These are phyloP conservation scores for Trametes coccinea DNA, from an alignment of 768 basidiomycete genomes.

Conservation along the genomic window DNA sequence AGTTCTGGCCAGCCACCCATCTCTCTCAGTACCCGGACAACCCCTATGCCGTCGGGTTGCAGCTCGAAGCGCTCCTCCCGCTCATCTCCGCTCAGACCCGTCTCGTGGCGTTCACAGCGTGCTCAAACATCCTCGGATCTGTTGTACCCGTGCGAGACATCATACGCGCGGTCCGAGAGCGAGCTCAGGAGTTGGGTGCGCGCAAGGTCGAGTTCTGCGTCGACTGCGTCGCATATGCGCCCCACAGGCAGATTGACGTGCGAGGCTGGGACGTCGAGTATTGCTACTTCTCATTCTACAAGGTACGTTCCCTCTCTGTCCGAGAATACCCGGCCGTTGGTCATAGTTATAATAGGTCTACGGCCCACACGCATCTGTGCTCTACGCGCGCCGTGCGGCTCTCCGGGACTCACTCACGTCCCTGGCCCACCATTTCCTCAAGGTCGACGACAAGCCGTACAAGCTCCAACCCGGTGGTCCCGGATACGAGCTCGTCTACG, in stretches of 20 bases:
- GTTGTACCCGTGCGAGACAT: conserved; percentile 61
- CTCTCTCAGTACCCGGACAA: conserved; percentile 44
- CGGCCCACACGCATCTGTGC: conserved; percentile 66
- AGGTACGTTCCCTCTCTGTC: conserved; percentile 44
- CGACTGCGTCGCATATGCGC: conserved; percentile 80
- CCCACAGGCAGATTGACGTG: conserved; percentile 71
- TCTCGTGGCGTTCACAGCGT: conserved; percentile 71
- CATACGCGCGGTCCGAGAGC: conserved; percentile 49
- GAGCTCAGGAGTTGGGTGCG: conserved; percentile 53
- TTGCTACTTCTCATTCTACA: conserved; percentile 72
- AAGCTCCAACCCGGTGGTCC: conserved; percentile 76
- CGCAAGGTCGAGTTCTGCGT: conserved; percentile 65
- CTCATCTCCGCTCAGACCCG: conserved; percentile 67
- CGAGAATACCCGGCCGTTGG: neutral
- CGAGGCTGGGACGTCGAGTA: conserved; percentile 79
- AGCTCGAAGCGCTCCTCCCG: conserved; percentile 56
- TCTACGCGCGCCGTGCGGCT: conserved; percentile 56
- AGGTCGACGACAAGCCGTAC: conserved; percentile 44
- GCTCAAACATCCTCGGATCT: conserved; percentile 75
- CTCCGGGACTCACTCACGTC: conserved; percentile 55
- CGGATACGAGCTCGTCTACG: conserved; percentile 72
- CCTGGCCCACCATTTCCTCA: conserved; percentile 72
- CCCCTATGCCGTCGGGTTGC: conserved; percentile 62
- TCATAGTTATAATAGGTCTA: conserved; percentile 52
- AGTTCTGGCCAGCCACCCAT: conserved; percentile 57